Percentiles rank a stretch among this genome's conserved stretches.
Evolutionary conservation across 2,329 filamentous ascomycete species (phyloP).

Genomic region (Aspergillus niger): DNA sequence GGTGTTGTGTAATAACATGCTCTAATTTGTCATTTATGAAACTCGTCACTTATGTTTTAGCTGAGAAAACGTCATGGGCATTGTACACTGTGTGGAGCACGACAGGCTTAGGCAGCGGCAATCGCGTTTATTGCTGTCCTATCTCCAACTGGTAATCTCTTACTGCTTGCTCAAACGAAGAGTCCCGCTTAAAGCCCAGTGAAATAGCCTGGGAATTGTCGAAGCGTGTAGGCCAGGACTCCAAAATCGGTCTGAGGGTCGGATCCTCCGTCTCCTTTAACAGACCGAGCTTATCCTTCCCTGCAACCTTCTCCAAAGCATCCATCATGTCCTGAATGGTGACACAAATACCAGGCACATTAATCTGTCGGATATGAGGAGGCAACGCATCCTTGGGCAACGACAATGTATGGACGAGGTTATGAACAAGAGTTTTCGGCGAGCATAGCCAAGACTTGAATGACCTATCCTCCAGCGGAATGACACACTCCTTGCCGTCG

Average conservation of each 20-base stretch:
- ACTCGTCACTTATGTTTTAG: no score
- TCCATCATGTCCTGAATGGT: constrained; percentile 60
- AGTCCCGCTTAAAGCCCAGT: constrained; percentile 56
- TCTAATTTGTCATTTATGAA: no score
- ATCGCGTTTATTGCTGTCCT: neutral
- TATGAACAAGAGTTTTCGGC: constrained; percentile 55
- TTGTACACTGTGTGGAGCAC: no score
- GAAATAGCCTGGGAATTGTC: constrained; percentile 55
- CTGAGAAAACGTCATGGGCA: no score
- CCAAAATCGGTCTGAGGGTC: constrained; percentile 54
- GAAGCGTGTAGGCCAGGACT: constrained; percentile 59
- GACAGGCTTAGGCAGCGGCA: no score
- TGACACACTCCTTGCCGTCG: constrained; percentile 55
- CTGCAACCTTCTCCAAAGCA: constrained; percentile 57
- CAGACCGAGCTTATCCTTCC: constrained; percentile 53
- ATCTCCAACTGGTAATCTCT: constrained; percentile 54
- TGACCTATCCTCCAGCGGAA: constrained; percentile 52
- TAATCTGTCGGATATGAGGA: constrained; percentile 54
- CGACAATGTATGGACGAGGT: constrained; percentile 54
- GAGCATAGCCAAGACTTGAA: constrained; percentile 60
- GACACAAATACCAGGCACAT: constrained; percentile 58
- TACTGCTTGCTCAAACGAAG: constrained; percentile 57
- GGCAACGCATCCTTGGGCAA: constrained; percentile 46
- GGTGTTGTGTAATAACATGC: neutral
- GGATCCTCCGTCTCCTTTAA: constrained; percentile 56